Percentiles rank a stretch among this genome's conserved stretches.
Conservation (phyloP, 83 land plant genomes). For the Picea abies region DNA sequence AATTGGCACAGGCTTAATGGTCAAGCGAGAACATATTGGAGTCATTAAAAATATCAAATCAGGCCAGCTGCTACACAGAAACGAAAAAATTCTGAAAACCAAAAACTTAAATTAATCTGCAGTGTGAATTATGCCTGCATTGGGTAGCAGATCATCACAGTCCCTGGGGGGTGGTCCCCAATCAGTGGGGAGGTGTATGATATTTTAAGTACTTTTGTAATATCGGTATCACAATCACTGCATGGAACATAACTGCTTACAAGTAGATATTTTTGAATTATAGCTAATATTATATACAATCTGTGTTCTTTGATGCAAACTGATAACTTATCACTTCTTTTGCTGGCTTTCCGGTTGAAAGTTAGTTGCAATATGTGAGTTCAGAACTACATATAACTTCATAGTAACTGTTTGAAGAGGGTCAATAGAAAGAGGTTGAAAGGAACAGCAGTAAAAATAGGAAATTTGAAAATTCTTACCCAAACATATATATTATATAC, state of each 20-base stretch:
- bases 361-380: background rate
- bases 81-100: no score
- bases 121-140: no score
- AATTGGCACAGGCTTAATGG: no score
- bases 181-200: no score
- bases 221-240: background rate
- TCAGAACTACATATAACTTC: background rate
- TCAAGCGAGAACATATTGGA: no score
- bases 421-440: background rate
- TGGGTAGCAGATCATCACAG: background rate
- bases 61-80: background rate
- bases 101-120: no score
- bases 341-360: background rate
- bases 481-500: no score
- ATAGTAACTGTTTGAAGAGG: background rate
- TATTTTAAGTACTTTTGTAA: background rate
- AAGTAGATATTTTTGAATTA: background rate
- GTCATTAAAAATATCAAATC: background rate
- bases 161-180: background rate
- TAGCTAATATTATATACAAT: background rate
- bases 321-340: background rate
- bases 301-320: background rate
- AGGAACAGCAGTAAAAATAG: no score
- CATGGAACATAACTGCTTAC: background rate
- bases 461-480: no score